A percentile compares a stretch with the other conserved stretches of the same genome.
These are phyloP conservation scores for Ustilago nuda DNA, from an alignment of 1,284 basidiomycete species.

Conservation along the genomic window DNA sequence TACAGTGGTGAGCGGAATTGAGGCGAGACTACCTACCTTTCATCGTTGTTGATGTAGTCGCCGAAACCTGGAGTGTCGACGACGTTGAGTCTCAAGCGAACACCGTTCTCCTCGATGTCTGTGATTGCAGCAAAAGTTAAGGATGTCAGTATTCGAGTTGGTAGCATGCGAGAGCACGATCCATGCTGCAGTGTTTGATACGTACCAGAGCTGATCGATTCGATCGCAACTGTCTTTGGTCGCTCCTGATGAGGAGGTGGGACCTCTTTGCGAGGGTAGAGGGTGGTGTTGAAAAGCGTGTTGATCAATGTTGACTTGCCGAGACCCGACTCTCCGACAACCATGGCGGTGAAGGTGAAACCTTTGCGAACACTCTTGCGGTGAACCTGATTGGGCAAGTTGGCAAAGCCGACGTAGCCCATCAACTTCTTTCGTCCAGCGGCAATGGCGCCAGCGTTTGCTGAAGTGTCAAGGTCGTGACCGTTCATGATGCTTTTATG, in stretches of 20 bases:
- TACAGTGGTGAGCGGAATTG: not conserved
- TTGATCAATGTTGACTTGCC: constrained; percentile 69
- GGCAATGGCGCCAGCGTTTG: constrained; percentile 19
- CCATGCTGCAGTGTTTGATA: not conserved
- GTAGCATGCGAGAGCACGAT: not conserved
- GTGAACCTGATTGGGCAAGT: constrained; percentile 68
- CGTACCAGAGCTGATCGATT: constrained; percentile 67
- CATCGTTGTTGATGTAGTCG: constrained; percentile 68
- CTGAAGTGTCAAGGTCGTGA: constrained; percentile 18
- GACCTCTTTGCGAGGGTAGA: constrained; percentile 67
- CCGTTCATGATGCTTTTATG: constrained; percentile 35
- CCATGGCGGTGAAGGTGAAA: constrained; percentile 68
- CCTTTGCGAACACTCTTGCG: constrained; percentile 65
- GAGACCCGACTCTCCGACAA: constrained; percentile 68
- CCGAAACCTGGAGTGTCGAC: constrained; percentile 69
- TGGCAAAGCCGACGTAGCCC: constrained; percentile 68
- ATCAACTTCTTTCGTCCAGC: constrained; percentile 60
- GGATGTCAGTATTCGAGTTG: not conserved
- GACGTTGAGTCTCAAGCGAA: constrained; percentile 67
- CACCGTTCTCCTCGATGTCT: constrained; percentile 69
- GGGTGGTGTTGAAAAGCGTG: constrained; percentile 68
- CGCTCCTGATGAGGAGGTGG: constrained; percentile 62
- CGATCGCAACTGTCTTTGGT: constrained; percentile 67
- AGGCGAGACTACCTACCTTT: constrained; percentile 41
- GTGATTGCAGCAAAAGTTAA: not conserved